A percentile compares a stretch with the other conserved stretches of the same genome.
phyloP scores from a whole-genome alignment of 257 asterid species.

The Apocynum venetum region DNA sequence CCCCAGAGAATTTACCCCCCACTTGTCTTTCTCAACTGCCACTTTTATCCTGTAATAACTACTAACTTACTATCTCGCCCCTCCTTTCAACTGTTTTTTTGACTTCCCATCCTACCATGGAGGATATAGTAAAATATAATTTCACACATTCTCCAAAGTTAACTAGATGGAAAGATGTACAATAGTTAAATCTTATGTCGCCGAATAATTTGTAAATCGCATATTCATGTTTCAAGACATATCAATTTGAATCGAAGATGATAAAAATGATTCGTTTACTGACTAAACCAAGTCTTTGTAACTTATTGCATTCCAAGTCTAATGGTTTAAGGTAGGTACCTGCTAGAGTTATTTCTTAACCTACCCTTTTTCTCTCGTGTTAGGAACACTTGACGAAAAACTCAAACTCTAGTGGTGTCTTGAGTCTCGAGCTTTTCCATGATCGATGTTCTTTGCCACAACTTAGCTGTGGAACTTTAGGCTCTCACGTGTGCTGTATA shows the following conservation, averaged over 20 bases:
- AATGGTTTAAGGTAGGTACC: not conserved
- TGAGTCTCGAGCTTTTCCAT: not conserved
- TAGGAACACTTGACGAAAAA: not conserved
- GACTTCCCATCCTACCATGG: not conserved
- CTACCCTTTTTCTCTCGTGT: not conserved
- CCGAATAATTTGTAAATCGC: no score
- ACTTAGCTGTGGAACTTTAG: not conserved
- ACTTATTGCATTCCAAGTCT: not conserved
- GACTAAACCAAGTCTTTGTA: no score
- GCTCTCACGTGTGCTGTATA: not conserved
- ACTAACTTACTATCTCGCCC: not conserved
- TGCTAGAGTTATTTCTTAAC: not conserved
- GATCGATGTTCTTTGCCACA: not conserved
- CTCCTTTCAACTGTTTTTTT: not conserved
- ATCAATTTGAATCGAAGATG: no score
- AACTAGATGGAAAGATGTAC: no score
- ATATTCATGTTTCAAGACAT: no score
- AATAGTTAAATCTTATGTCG: no score
- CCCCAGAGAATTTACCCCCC: not conserved
- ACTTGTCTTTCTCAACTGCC: slow-evolving; percentile 6
- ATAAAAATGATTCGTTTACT: no score
- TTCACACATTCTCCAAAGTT: no score
- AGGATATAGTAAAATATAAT: no score
- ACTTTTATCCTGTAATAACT: slow-evolving; percentile 3
- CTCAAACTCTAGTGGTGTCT: not conserved